Evolutionary conservation across 331 rosid species (phyloP), one percentile per base, ranked within the genome.

Genomic region (Cydonia oblonga): DNA sequence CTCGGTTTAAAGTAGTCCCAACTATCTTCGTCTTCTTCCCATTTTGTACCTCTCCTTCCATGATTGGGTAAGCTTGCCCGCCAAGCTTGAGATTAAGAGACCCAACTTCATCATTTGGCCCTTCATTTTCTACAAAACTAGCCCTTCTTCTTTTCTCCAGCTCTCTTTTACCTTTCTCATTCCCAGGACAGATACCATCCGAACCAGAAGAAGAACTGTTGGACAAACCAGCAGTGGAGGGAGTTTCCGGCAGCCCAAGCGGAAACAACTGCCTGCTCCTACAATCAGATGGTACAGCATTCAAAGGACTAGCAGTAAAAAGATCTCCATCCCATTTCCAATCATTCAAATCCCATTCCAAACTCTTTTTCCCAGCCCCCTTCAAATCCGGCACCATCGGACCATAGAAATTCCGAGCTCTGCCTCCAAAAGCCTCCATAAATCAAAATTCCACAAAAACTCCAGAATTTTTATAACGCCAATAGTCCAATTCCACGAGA

Each of bases 241-340:
- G 85, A 64, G 79, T 80, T 65, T 81, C 89, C 16, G 84, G 65
- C 9, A 8, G 79, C 60, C 80, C 79, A 40, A 78, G 70, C 52
- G 92, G 96, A 81, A 92, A 84, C 56, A 88, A 59, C 68, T 84
- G 87, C 42, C 82, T 75, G 54, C 82, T 84, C 75, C 79, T 76
- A 63, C 86, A 79, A 84, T 85, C 95, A 19, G 90, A 85, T 14
- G 90, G 92, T 64, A 64, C 76, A 53, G 88, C 61, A 83, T 83
- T 87, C 40, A 91, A 68, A 25, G 82, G 84, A 29, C 57, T 81
- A n/a, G 97, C 97, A 32, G 80, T 80, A 61, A 91, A 87, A 61
- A 86, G 92, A 85, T 91, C 92, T 14, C 92, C 92, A 33, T 91
- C 97, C 97, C 97, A 91, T 83, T 78, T 86, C 92, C 91, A 89